A percentile compares a stretch with the other conserved stretches of the same genome.
These are phyloP conservation scores for Fraxinus cuspidata DNA, from an alignment of 257 asterid genomes.

Conservation along the genomic window DNA sequence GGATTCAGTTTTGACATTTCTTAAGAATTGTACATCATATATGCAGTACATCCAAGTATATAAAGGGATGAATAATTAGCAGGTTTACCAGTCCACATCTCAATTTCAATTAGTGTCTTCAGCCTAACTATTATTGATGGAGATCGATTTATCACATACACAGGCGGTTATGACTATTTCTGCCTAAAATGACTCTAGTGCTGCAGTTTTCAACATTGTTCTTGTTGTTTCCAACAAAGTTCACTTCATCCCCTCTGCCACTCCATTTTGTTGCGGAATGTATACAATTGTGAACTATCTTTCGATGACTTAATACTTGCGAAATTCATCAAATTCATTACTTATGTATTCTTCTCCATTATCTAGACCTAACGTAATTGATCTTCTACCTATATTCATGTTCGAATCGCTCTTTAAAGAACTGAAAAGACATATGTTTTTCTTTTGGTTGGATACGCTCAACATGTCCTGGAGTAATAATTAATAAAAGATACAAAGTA, in stretches of 20 bases:
- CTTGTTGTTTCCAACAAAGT: background rate
- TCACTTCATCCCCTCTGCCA: background rate
- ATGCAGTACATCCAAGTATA: background rate
- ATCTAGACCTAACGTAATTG: no score
- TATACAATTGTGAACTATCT: no score
- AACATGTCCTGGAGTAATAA: background rate
- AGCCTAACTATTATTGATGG: background rate
- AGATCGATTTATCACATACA: background rate
- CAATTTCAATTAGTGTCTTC: background rate
- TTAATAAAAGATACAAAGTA: background rate
- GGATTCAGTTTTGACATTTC: no score
- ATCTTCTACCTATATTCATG: background rate
- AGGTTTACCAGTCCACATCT: background rate
- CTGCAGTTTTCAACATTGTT: background rate
- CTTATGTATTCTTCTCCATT: no score
- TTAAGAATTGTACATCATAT: no score
- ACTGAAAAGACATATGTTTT: background rate
- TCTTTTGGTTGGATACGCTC: background rate
- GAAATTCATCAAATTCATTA: no score
- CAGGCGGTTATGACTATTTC: background rate
- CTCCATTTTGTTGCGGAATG: background rate
- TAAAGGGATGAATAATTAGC: background rate
- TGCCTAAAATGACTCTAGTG: background rate
- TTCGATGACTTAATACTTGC: background rate
- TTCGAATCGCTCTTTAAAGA: background rate